Percentiles rank a stretch among this genome's conserved stretches.
Conservation (phyloP, 768 basidiomycete genomes). For the Chalciporus sphaerocephalus region DNA sequence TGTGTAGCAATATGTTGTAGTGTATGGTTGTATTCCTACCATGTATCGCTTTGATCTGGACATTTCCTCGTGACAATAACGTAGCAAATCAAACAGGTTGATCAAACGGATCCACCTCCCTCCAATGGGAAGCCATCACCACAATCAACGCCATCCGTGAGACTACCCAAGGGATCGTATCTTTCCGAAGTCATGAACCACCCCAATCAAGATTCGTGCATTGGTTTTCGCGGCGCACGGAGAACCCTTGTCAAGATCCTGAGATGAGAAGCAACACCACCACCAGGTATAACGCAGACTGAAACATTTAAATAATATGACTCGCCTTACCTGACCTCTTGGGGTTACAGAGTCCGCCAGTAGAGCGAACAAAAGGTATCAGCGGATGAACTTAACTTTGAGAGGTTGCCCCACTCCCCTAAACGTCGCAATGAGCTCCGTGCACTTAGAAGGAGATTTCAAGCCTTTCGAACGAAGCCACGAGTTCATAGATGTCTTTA, state of each 20-base stretch:
- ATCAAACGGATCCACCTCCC: no score
- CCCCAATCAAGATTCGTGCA: background rate
- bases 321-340: background rate
- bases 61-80: background rate
- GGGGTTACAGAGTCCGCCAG: no score
- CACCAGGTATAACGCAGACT: background rate
- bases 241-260: background rate
- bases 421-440: background rate
- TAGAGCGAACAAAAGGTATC: background rate
- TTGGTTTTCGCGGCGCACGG: constrained; percentile 12
- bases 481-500: constrained; percentile 1
- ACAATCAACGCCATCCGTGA: no score
- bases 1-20: constrained; percentile 4
- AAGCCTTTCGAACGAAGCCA: background rate
- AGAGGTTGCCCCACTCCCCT: background rate
- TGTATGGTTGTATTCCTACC: constrained; percentile 11
- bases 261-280: background rate
- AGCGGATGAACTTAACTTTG: background rate
- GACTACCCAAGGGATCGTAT: no score
- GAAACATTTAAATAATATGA: background rate
- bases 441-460: background rate
- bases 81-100: no score
- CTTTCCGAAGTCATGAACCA: no score
- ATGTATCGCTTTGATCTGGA: background rate
- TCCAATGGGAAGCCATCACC: background rate